A percentile compares a stretch with the other conserved stretches of the same genome.
These are phyloP conservation scores for Boletus subcaerulescens DNA, from an alignment of 768 basidiomycete species.

Conservation along the genomic window DNA sequence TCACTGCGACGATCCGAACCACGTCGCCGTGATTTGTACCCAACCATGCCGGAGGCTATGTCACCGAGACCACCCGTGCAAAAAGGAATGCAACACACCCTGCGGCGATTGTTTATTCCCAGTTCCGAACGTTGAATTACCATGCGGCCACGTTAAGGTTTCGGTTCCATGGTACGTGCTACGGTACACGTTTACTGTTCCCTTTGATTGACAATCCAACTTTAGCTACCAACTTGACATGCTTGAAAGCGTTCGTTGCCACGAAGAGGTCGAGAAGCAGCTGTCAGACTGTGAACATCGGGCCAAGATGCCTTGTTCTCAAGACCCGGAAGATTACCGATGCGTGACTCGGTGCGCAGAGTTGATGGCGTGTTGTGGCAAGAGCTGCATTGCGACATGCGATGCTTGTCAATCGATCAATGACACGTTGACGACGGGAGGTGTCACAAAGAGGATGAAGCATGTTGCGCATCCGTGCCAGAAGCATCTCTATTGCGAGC, in stretches of 20 bases:
- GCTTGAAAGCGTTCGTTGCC: conserved; percentile 44
- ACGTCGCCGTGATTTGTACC: conserved; percentile 45
- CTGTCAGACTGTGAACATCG: conserved; percentile 56
- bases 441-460: conserved; percentile 23
- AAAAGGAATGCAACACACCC: conserved; percentile 43
- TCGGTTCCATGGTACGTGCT: conserved; percentile 49
- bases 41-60: conserved; percentile 53
- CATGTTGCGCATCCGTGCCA: conserved; percentile 52
- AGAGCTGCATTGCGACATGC: conserved; percentile 48
- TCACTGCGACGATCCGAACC: conserved; percentile 57
- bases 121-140: conserved; percentile 44
- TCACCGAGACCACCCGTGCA: conserved; percentile 55
- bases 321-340: conserved; percentile 35
- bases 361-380: conserved; percentile 51
- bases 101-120: conserved; percentile 56
- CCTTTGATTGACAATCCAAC: background rate
- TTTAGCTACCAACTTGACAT: conserved; percentile 45
- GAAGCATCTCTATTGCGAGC: conserved; percentile 52
- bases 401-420: conserved; percentile 42
- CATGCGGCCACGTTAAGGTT: conserved; percentile 52
- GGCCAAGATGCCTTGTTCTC: conserved; percentile 45
- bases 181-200: background rate
- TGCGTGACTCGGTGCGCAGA: conserved; percentile 45
- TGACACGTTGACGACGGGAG: background rate
- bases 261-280: conserved; percentile 39